phyloP scores from a whole-genome alignment of 192 early-diverging fungal species.

The Kickxella alabastrina region DNA sequence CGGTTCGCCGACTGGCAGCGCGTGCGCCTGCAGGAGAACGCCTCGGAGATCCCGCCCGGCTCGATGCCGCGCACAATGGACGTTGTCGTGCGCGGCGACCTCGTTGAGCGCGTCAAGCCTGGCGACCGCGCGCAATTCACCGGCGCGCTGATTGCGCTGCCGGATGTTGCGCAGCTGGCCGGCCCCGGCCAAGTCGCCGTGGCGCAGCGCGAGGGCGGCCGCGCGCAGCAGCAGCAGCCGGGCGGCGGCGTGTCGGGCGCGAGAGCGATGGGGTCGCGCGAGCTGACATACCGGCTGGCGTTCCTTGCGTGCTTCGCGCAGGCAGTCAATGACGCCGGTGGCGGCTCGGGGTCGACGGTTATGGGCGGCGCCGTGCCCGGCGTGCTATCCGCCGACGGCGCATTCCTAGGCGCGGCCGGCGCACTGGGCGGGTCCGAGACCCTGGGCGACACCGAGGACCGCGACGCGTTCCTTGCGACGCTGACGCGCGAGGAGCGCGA shows the following conservation, averaged over 20 bases:
- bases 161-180: constrained; percentile 81
- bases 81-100: constrained; percentile 87
- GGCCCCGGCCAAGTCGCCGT: constrained; percentile 64
- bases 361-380: constrained; percentile 14
- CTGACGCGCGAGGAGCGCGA: constrained; percentile 72
- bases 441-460: constrained; percentile 59
- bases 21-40: constrained; percentile 92
- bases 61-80: constrained; percentile 96
- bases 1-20: constrained; percentile 98
- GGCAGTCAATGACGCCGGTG: constrained; percentile 26
- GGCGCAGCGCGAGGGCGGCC: constrained; percentile 53
- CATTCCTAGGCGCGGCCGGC: constrained; percentile 10
- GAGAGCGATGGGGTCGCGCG: constrained; percentile 83
- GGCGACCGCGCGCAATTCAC: constrained; percentile 89
- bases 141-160: constrained; percentile 86
- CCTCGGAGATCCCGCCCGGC: constrained; percentile 93
- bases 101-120: constrained; percentile 92
- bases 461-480: constrained; percentile 57
- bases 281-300: constrained; percentile 87
- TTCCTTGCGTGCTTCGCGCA: constrained; percentile 85
- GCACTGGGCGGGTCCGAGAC: constrained; percentile 55
- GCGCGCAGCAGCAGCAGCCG: constrained; percentile 54
- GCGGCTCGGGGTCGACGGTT: constrained; percentile 6
- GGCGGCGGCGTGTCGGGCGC: constrained; percentile 80
- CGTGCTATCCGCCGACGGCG: constrained; percentile 9